phyloP scores from a whole-genome alignment of 768 basidiomycete species.

The Mycena leptocephala region DNA sequence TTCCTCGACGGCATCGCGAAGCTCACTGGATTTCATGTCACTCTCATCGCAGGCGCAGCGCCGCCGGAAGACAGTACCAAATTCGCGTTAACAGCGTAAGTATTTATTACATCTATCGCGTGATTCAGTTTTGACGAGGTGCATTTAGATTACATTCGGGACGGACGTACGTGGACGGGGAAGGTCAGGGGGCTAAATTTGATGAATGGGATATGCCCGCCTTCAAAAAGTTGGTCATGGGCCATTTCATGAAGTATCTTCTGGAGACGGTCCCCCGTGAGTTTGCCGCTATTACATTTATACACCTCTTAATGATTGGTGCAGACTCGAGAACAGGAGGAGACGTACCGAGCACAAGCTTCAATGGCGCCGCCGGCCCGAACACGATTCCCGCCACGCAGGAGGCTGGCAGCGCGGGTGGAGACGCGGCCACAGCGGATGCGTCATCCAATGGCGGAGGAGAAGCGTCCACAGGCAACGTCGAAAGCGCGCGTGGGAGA shows the following conservation, averaged over 20 bases:
- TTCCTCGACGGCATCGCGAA: neutral
- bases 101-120: neutral
- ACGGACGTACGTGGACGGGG: too few relatives aligned
- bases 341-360: too few relatives aligned
- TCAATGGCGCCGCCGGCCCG: too few relatives aligned
- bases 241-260: too few relatives aligned
- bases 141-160: neutral
- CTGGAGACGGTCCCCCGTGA: neutral
- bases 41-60: neutral
- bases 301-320: neutral
- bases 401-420: too few relatives aligned
- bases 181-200: neutral
- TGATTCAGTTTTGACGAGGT: neutral
- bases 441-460: too few relatives aligned
- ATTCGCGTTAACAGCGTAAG: conserved; percentile 4
- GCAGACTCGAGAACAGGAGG: neutral
- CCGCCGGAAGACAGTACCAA: neutral
- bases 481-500: neutral
- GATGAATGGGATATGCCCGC: neutral
- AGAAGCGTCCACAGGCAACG: neutral
- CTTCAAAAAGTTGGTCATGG: too few relatives aligned
- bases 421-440: too few relatives aligned
- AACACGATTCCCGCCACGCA: too few relatives aligned
- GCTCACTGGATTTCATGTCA: conserved; percentile 2
- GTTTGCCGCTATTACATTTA: neutral